Evolutionary conservation across 768 basidiomycete genomes (phyloP).

Genomic region (Amanita muscaria): DNA sequence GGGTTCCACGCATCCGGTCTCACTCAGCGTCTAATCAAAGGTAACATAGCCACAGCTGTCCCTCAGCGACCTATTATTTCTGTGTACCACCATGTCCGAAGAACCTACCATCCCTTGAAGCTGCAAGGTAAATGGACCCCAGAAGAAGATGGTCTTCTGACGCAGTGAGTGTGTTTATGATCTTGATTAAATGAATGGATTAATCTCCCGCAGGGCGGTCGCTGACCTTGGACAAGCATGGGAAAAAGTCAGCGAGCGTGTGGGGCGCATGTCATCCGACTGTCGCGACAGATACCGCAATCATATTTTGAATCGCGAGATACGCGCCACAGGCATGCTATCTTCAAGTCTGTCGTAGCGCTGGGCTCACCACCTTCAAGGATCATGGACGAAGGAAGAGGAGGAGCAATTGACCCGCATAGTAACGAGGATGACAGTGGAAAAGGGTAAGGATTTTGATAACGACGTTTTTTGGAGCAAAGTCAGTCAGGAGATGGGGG

Average conservation of each 20-base stretch:
- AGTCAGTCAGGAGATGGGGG: constrained; percentile 71
- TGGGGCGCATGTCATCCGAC: constrained; percentile 71
- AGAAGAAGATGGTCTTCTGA: constrained; percentile 55
- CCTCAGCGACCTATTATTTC: constrained; percentile 74
- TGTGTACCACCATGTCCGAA: constrained; percentile 74
- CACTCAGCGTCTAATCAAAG: background rate
- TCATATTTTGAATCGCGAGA: constrained; percentile 61
- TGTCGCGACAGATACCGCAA: constrained; percentile 85
- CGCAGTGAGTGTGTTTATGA: constrained; percentile 37
- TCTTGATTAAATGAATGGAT: constrained; percentile 3
- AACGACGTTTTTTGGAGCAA: constrained; percentile 79
- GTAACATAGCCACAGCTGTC: constrained; percentile 50
- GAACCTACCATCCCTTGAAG: constrained; percentile 60
- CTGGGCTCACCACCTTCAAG: constrained; percentile 21
- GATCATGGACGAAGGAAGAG: constrained; percentile 72
- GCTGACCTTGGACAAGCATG: constrained; percentile 64
- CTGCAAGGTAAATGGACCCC: constrained; percentile 63
- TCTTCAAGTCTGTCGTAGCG: background rate
- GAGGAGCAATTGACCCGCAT: constrained; percentile 67
- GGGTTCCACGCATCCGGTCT: constrained; percentile 17
- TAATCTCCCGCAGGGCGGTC: constrained; percentile 45
- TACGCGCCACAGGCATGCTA: constrained; percentile 48
- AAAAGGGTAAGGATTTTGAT: constrained; percentile 64
- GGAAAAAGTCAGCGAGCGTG: constrained; percentile 65
- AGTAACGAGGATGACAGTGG: constrained; percentile 65